A percentile compares a stretch with the other conserved stretches of the same genome.
These are phyloP conservation scores for Radiomyces spectabilis DNA, from an alignment of 192 early-diverging fungal genomes.

Conservation along the genomic window DNA sequence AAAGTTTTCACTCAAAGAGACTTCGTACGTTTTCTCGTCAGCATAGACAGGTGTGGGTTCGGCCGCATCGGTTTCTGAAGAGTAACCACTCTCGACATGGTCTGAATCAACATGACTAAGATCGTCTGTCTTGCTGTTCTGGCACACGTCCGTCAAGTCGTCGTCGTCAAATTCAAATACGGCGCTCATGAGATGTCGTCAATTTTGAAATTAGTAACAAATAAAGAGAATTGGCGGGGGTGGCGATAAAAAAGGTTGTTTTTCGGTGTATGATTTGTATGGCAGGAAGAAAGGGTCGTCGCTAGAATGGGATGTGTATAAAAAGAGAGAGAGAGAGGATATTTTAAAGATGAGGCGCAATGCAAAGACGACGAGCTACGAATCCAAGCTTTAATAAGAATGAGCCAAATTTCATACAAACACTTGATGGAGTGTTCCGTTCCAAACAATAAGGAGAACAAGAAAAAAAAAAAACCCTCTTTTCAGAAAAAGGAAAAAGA, in stretches of 20 bases:
- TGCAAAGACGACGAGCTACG: not conserved
- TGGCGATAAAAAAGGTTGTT: not conserved
- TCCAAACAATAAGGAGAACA: not conserved
- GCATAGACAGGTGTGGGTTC: conserved; percentile 3
- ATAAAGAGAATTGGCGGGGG: not conserved
- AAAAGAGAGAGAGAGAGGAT: not conserved
- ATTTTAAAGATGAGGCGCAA: not conserved
- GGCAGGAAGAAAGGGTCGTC: not conserved
- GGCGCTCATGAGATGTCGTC: conserved; percentile 26
- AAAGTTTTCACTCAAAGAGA: conserved; percentile 33
- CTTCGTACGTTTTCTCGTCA: conserved; percentile 35
- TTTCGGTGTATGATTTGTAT: no score
- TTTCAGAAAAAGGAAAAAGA: not conserved
- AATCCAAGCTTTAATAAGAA: not conserved
- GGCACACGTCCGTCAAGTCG: no score
- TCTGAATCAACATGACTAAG: conserved; percentile 4
- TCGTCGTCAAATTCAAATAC: conserved; percentile 46
- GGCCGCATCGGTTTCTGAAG: conserved; percentile 10
- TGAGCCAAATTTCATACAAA: not conserved
- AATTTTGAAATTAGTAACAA: no score
- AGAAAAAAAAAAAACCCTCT: not conserved
- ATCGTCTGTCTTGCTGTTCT: no score
- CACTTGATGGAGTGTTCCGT: not conserved
- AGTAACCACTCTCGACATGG: conserved; percentile 6
- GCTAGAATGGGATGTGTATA: not conserved